Percentiles rank a stretch among this genome's conserved stretches.
phyloP scores from a whole-genome alignment of 2,329 filamentous ascomycete species.

The Alternaria brassicae region DNA sequence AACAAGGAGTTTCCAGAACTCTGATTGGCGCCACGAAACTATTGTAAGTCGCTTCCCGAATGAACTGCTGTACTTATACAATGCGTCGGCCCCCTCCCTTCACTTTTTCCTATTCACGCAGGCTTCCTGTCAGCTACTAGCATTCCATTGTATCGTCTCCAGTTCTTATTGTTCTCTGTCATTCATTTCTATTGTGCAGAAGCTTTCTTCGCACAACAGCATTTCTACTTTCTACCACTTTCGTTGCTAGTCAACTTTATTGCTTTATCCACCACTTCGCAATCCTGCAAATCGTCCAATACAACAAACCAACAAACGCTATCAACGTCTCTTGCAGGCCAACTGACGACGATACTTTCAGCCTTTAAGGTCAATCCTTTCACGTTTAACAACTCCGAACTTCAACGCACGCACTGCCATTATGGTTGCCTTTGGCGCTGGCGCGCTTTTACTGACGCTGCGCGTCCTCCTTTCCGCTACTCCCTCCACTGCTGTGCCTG shows the following conservation, averaged over 20 bases:
- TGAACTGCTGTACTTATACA: constrained; percentile 42
- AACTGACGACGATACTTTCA: constrained; percentile 38
- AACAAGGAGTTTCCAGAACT: constrained; percentile 44
- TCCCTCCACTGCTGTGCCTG: constrained; percentile 39
- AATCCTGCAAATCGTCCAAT: constrained; percentile 15
- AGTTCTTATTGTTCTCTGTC: constrained; percentile 42
- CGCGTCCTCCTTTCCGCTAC: constrained; percentile 45
- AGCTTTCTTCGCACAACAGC: constrained; percentile 18
- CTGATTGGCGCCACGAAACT: constrained; percentile 39
- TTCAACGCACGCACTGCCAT: constrained; percentile 35
- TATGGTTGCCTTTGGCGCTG: constrained; percentile 50
- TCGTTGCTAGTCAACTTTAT: constrained; percentile 32
- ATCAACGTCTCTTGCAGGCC: constrained; percentile 35
- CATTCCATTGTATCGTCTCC: constrained; percentile 38
- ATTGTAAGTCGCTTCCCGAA: constrained; percentile 40
- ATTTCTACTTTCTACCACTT: constrained; percentile 21
- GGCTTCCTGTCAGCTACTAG: constrained; percentile 38
- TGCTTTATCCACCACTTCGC: constrained; percentile 13
- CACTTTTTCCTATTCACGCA: constrained; percentile 39
- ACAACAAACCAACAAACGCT: constrained; percentile 18
- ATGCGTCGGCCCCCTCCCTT: constrained; percentile 26
- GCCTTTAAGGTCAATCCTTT: constrained; percentile 27
- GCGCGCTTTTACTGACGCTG: constrained; percentile 48
- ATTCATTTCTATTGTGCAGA: constrained; percentile 38
- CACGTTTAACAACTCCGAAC: constrained; percentile 21